phyloP scores from a whole-genome alignment of 768 basidiomycete species.

The Coprinopsis cinerea region DNA sequence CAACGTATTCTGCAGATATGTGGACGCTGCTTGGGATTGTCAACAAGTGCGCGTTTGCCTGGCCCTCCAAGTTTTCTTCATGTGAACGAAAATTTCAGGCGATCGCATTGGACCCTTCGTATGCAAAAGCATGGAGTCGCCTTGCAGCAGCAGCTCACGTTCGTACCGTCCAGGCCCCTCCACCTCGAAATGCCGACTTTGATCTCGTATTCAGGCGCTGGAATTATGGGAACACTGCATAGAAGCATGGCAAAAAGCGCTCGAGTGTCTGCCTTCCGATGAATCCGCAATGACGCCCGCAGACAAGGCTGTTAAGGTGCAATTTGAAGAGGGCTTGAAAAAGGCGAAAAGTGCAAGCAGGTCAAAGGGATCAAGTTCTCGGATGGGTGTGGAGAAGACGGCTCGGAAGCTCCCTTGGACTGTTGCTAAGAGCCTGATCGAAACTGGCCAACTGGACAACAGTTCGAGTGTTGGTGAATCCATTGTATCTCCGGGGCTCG shows the following conservation, averaged over 20 bases:
- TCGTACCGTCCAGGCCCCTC: not conserved
- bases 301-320: not conserved
- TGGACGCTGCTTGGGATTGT: constrained; percentile 5
- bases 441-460: not conserved
- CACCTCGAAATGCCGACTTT: not conserved
- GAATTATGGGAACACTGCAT: not conserved
- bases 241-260: constrained; percentile 1
- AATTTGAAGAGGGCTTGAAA: constrained; percentile 1
- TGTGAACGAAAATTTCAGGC: not conserved
- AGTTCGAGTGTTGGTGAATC: constrained; percentile 1
- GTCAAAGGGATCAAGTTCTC: not conserved
- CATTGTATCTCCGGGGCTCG: not conserved
- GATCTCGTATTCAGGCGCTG: not conserved
- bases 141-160: not conserved
- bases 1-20: not conserved
- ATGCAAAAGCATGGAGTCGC: constrained; percentile 7
- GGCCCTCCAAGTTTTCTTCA: not conserved
- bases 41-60: not conserved
- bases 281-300: not conserved
- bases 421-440: not conserved
- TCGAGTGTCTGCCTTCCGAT: constrained; percentile 1
- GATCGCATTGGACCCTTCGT: constrained; percentile 2
- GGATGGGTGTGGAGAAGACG: not conserved
- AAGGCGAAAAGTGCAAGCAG: not conserved
- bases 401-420: constrained; percentile 4